These are phyloP conservation scores for Apostasia ramifera DNA, from an alignment of 106 monocot species.

Conservation along the genomic window DNA sequence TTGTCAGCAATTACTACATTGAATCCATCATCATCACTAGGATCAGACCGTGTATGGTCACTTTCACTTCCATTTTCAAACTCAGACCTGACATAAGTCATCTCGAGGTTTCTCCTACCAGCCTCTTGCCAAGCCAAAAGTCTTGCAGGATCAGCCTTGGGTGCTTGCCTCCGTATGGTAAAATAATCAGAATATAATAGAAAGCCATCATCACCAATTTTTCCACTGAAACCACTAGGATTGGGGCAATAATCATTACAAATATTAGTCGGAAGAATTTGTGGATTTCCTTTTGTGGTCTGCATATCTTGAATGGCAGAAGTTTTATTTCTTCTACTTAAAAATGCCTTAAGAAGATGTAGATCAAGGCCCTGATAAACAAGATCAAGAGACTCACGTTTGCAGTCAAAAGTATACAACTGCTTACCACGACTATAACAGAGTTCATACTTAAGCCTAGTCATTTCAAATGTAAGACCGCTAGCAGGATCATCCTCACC, in stretches of 20 bases:
- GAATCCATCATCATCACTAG: slow-evolving; percentile 97
- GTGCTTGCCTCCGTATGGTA: slow-evolving; percentile 86
- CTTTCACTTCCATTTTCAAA: slow-evolving; percentile 73
- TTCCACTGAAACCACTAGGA: slow-evolving; percentile 30
- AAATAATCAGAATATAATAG: slow-evolving; percentile 86
- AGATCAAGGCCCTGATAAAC: slow-evolving; percentile 93
- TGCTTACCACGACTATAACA: slow-evolving; percentile 92
- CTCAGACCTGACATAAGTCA: slow-evolving; percentile 65
- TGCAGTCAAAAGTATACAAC: slow-evolving; percentile 78
- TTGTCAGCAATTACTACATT: slow-evolving; percentile 95
- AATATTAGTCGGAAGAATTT: slow-evolving; percentile 17
- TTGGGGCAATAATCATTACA: slow-evolving; percentile 26
- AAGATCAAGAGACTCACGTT: slow-evolving; percentile 92
- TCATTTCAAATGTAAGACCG: slow-evolving; percentile 58
- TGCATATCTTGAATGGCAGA: slow-evolving; percentile 33
- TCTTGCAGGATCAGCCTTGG: slow-evolving; percentile 82
- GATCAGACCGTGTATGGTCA: slow-evolving; percentile 74
- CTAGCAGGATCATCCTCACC: slow-evolving; percentile 92
- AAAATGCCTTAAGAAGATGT: slow-evolving; percentile 59
- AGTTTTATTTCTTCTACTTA: slow-evolving; percentile 31
- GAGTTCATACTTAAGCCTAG: slow-evolving; percentile 77
- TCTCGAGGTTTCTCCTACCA: slow-evolving; percentile 60
- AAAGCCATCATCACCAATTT: slow-evolving; percentile 73
- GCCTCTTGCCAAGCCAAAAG: slow-evolving; percentile 83
- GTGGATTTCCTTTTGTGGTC: slow-evolving; percentile 21